phyloP scores from a whole-genome alignment of 1,284 basidiomycete genomes.

The Gomphus sp. region DNA sequence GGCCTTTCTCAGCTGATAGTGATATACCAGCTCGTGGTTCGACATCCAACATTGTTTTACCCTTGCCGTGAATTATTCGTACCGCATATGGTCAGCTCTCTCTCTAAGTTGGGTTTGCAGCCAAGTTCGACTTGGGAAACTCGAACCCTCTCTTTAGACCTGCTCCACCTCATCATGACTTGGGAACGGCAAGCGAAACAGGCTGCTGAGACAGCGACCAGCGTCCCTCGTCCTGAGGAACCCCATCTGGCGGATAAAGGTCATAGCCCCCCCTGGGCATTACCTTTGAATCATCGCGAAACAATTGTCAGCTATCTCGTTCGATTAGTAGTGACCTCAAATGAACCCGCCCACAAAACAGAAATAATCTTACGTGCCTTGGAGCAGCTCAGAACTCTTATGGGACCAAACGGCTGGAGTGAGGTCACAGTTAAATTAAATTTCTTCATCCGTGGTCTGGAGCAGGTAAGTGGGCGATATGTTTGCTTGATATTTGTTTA shows the following conservation, averaged over 20 bases:
- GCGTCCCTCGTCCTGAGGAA: not conserved
- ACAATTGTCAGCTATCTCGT: slow-evolving; percentile 92
- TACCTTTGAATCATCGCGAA: slow-evolving; percentile 77
- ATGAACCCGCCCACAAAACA: slow-evolving; percentile 57
- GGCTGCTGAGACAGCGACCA: not conserved
- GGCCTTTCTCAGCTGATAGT: slow-evolving; percentile 76
- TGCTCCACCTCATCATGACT: slow-evolving; percentile 78
- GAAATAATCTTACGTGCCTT: slow-evolving; percentile 73
- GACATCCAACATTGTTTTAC: slow-evolving; percentile 90
- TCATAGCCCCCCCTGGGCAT: slow-evolving; percentile 43
- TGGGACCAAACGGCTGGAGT: slow-evolving; percentile 81
- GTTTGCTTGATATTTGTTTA: not conserved
- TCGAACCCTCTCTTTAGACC: slow-evolving; percentile 73
- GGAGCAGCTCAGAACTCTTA: slow-evolving; percentile 71
- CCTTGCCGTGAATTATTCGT: slow-evolving; percentile 90
- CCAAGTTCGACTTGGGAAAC: slow-evolving; percentile 73
- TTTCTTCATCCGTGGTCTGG: slow-evolving; percentile 79
- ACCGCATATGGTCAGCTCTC: slow-evolving; percentile 89
- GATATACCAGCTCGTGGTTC: slow-evolving; percentile 89
- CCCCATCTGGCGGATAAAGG: slow-evolving; percentile 6
- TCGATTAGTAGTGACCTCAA: slow-evolving; percentile 70
- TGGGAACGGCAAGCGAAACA: slow-evolving; percentile 67
- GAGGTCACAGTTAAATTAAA: slow-evolving; percentile 90
- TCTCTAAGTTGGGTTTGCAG: slow-evolving; percentile 82
- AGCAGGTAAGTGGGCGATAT: slow-evolving; percentile 47